phyloP scores from a whole-genome alignment of 805 yeast species.

The Saccharomycopsis babjevae region DNA sequence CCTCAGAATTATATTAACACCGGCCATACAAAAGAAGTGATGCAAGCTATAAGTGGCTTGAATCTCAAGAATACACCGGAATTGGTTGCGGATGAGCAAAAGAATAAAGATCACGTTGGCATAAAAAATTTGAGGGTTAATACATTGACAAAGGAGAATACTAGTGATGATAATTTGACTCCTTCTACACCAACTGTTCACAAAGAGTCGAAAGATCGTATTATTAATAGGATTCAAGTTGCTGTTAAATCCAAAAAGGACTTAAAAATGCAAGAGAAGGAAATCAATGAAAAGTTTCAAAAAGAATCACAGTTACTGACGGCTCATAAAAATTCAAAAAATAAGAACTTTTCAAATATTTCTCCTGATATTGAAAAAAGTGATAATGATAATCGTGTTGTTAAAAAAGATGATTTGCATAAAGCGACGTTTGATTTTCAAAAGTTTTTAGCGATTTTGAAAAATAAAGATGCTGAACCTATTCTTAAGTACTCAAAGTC shows the following conservation, averaged over 20 bases:
- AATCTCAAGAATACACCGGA: background rate
- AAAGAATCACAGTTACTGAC: conserved; percentile 1
- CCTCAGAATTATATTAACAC: background rate
- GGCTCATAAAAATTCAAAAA: background rate
- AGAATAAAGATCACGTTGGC: background rate
- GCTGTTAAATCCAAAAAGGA: conserved; percentile 13
- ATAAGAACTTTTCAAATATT: background rate
- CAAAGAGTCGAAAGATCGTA: conserved; percentile 14
- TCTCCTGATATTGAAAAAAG: background rate
- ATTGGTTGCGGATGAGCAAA: background rate
- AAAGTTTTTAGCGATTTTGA: conserved; percentile 59
- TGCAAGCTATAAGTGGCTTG: background rate
- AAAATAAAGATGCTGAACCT: conserved; percentile 75
- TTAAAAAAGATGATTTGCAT: conserved; percentile 11
- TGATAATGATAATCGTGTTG: background rate
- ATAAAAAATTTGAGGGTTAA: background rate
- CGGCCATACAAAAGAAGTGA: background rate
- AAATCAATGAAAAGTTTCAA: conserved; percentile 8
- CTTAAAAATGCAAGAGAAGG: conserved; percentile 13
- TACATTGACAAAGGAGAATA: background rate
- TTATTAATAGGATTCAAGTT: conserved; percentile 15
- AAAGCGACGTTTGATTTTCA: conserved; percentile 66
- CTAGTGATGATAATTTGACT: background rate
- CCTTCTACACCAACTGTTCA: background rate
- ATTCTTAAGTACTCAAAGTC: conserved; percentile 78